Evolutionary conservation across 306 rosid species (phyloP), one percentile per base, ranked within the genome.

Genomic region (Potentilla sterilis): DNA sequence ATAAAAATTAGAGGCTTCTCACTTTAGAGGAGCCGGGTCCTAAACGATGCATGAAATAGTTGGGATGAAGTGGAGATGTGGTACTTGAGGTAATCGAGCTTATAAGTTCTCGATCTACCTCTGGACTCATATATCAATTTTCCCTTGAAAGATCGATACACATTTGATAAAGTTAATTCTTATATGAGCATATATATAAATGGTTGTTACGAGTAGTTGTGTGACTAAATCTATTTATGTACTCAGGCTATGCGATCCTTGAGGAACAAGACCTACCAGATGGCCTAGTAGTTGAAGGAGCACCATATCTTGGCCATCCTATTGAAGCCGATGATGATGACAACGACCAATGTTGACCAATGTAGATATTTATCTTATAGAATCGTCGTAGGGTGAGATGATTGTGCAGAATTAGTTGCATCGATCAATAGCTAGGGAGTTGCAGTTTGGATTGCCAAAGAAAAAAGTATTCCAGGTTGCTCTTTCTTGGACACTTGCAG

Each of bases 271-370:
- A 83, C 6, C 46, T 83, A 41, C 96, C 92, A 1, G 73, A 79
- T 34, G 89, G 86, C 48, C 81, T 90, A 2, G 70, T 65, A 38
- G 91, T 90, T 68, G 44, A 63, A 10, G 92, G 92, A 72, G 91
- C 92, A 9, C 88, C 87, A 10, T 86, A 90, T 61, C 69, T 83
- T 54, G 96, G 96, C 13, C 88, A 86, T 57, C 78, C 74, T 54
- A 64, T 84, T 57, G 80, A 73, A 16, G 70, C 75, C 5, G 59
- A 52, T 21, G 19, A 46, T 14, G 37, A 46, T 46, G 49, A 0
- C 3, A 16, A 70, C 3, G 61, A 79, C 46, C 37, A 19, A 14
- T 55, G 51, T 13, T 66, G 51, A n/a, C 21, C 63, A 57, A 57
- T 57, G 34, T 57, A 6, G 3, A 52, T 18, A 19, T 18, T 52